These are phyloP conservation scores for Leccinum sublutescens DNA, from an alignment of 768 basidiomycete genomes.

Conservation along the genomic window DNA sequence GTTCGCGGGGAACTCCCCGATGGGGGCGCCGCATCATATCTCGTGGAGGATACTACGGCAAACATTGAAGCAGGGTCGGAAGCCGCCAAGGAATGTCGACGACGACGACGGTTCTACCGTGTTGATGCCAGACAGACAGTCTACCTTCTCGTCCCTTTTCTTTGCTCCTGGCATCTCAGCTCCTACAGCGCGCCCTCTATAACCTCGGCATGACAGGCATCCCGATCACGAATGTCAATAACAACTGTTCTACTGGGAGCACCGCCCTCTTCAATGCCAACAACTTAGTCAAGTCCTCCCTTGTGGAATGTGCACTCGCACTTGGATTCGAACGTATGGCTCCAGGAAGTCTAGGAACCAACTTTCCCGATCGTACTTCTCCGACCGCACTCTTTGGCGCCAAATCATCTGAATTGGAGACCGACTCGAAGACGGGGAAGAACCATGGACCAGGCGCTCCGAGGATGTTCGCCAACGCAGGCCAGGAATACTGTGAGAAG, in stretches of 20 bases:
- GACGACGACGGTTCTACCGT: constrained; percentile 9
- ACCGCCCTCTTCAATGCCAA: constrained; percentile 76
- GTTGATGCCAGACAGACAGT: constrained; percentile 19
- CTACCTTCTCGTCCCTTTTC: constrained; percentile 14
- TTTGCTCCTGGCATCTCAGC: background rate
- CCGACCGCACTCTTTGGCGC: constrained; percentile 48
- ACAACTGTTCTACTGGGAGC: constrained; percentile 83
- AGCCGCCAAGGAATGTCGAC: constrained; percentile 4
- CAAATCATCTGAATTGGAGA: constrained; percentile 50
- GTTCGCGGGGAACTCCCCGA: background rate
- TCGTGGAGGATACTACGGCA: constrained; percentile 12
- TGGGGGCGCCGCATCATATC: background rate
- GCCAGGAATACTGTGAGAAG: constrained; percentile 74
- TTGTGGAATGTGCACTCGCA: constrained; percentile 73
- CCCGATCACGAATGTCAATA: constrained; percentile 84
- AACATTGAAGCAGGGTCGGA: constrained; percentile 3
- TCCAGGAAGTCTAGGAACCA: constrained; percentile 66
- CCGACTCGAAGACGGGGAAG: constrained; percentile 41
- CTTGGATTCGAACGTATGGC: constrained; percentile 87
- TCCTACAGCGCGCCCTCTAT: constrained; percentile 66
- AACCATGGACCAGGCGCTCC: constrained; percentile 72
- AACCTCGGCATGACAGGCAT: constrained; percentile 82
- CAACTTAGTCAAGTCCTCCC: constrained; percentile 64
- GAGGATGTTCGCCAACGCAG: constrained; percentile 70
- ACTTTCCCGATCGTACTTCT: constrained; percentile 52